Percentiles rank a stretch among this genome's conserved stretches.
Evolutionary conservation across 805 yeast species (phyloP).

Genomic region (Yarrowia osloensis): DNA sequence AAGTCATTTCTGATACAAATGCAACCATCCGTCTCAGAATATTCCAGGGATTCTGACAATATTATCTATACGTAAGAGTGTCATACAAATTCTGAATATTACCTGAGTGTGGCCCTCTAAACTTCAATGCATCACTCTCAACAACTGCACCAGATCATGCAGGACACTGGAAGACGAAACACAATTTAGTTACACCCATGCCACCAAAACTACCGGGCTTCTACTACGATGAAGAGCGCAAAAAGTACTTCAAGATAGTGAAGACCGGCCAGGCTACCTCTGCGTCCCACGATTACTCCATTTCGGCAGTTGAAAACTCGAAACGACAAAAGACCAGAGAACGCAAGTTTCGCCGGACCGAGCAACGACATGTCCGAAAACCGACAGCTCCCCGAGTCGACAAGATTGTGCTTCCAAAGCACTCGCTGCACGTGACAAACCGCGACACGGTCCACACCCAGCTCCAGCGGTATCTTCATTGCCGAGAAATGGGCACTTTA

Average conservation of each 20-base stretch:
- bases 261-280: constrained; percentile 37
- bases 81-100: too few relatives aligned
- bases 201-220: constrained; percentile 35
- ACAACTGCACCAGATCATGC: too few relatives aligned
- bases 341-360: constrained; percentile 8
- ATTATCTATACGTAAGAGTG: too few relatives aligned
- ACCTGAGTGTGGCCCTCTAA: too few relatives aligned
- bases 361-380: constrained; percentile 16
- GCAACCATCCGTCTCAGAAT: too few relatives aligned
- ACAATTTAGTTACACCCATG: not conserved
- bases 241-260: constrained; percentile 37
- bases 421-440: constrained; percentile 14
- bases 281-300: constrained; percentile 35
- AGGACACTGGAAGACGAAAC: too few relatives aligned
- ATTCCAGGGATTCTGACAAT: too few relatives aligned
- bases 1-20: too few relatives aligned
- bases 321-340: constrained; percentile 31
- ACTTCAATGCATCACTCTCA: too few relatives aligned
- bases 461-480: constrained; percentile 1
- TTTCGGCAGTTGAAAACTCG: constrained; percentile 34
- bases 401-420: constrained; percentile 29
- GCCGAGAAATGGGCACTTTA: constrained; percentile 16
- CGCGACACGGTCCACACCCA: constrained; percentile 32
- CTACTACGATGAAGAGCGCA: constrained; percentile 36
- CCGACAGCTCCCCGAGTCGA: constrained; percentile 5